These are phyloP conservation scores for Dentiscutata heterogama DNA, from an alignment of 371 early-diverging fungal genomes.

Conservation along the genomic window DNA sequence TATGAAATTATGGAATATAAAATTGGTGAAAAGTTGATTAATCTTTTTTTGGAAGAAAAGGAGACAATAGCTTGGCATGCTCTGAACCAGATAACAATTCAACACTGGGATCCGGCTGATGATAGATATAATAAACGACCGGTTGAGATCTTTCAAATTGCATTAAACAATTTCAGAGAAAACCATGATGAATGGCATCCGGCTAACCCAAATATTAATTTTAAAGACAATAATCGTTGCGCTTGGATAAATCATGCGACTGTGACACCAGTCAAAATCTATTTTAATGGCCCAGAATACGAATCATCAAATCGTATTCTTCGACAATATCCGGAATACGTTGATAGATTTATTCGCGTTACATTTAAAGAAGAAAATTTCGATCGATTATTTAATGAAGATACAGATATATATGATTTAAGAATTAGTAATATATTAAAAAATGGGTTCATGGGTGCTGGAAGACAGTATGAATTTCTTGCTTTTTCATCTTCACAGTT, in stretches of 20 bases:
- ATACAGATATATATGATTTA: background rate
- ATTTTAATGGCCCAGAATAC: conserved; percentile 35
- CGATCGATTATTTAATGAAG: conserved; percentile 1
- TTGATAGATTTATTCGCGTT: conserved; percentile 36
- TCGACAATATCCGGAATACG: conserved; percentile 11
- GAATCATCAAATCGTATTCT: conserved; percentile 38
- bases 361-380: conserved; percentile 37
- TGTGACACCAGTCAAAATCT: conserved; percentile 34
- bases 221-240: background rate
- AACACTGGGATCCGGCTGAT: conserved; percentile 38
- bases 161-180: background rate
- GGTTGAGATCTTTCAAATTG: background rate
- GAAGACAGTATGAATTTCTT: conserved; percentile 72
- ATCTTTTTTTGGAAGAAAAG: background rate
- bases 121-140: conserved; percentile 8
- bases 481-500: conserved; percentile 79
- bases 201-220: background rate
- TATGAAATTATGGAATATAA: conserved; percentile 15
- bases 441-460: conserved; percentile 38
- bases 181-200: conserved; percentile 1
- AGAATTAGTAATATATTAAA: background rate
- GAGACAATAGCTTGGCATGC: conserved; percentile 3
- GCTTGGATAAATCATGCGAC: conserved; percentile 39
- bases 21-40: background rate
- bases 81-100: background rate